Percentiles rank a stretch among this genome's conserved stretches.
phyloP scores from a whole-genome alignment of 1,284 basidiomycete genomes.

The Ustilago cynodontis region DNA sequence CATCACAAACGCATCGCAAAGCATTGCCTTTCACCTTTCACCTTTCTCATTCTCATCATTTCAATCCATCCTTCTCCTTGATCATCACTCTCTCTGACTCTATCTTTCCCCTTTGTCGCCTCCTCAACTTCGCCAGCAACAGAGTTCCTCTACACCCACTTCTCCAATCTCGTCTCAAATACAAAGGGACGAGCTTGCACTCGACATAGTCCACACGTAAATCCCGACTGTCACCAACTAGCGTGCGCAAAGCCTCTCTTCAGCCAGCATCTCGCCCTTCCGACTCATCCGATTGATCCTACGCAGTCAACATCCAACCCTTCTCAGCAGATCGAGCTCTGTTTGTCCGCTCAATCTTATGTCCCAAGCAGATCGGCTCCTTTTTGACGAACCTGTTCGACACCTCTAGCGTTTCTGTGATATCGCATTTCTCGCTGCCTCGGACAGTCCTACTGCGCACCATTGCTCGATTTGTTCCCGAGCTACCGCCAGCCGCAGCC shows the following conservation, averaged over 20 bases:
- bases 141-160: background rate
- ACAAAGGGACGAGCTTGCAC: background rate
- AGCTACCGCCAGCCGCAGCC: background rate
- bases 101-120: background rate
- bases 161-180: background rate
- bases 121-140: background rate
- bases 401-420: background rate
- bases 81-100: background rate
- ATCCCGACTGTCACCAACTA: background rate
- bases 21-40: conserved; percentile 7
- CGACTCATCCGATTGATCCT: too few species aligned
- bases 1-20: background rate
- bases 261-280: background rate
- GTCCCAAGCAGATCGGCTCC: background rate
- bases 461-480: background rate
- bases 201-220: background rate
- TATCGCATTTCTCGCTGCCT: background rate
- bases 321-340: background rate
- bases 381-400: background rate
- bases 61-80: background rate
- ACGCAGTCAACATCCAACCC: too few species aligned
- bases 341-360: background rate
- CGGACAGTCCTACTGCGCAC: background rate
- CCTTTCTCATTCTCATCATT: background rate
- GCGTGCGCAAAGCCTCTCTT: background rate